Evolutionary conservation across 192 early-diverging fungal species (phyloP), one percentile per base, ranked within the genome.

Genomic region (Coemansia sp.): DNA sequence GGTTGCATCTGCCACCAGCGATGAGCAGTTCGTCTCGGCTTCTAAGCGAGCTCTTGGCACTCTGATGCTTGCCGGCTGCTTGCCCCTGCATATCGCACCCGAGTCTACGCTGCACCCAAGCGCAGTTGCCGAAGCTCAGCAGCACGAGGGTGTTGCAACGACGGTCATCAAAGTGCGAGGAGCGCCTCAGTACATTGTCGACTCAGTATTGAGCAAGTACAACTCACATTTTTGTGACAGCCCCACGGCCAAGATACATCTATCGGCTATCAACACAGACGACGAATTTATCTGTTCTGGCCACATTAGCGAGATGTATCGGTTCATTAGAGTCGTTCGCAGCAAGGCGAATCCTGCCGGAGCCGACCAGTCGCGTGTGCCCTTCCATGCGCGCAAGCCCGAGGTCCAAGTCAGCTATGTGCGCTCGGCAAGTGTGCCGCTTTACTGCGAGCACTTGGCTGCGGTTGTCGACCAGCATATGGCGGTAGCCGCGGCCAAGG

Each of bases 311-410:
- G 93, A 91, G 16, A 79, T 98, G 20, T 92, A 91, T 72, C 92
- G 90, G 86, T 86, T 98, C 66, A 93, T 93, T 76, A 82, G 90
- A n/a, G 85, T 88, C 62, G 88, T 96, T 24, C 89, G 91, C 55
- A 89, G 91, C 71, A 82, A 93, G 65, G 93, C 92, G 77, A 93
- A 92, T 27, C 85, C 91, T 44, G 77, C 90, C 8, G 89, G 88
- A 60, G 76, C 87, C 15, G 94, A 98, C 79, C 95, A 98, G 76
- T 90, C 90, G 18, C 90, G 91, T 46, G 86, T 95, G 22, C 93
- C 93, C 20, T 90, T 87, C 76, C 92, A 91, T 33, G 87, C 93
- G 79, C 88, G 94, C 73, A 95, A 94, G 71, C 86, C 93, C 64
- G 88, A 90, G 68, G 94, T 96, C 55, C 85, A 87, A 20, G 88